Conservation (phyloP, 176 grass and related monocot species). For the Saccharum officinarum region DNA sequence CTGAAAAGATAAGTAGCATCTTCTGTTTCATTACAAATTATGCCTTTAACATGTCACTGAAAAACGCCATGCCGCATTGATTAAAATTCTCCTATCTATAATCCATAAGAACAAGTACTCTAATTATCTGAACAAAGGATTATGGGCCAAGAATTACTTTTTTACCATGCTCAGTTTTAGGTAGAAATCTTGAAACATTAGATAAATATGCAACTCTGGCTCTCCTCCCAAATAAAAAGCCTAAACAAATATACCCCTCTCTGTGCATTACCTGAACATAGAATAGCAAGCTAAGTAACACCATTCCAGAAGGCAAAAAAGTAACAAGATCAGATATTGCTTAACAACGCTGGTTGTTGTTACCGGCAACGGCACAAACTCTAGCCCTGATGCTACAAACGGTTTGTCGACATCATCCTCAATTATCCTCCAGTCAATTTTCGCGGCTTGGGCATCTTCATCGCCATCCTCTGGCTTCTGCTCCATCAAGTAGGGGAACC, state of each 20-base stretch:
- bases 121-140: background rate
- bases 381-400: conserved; percentile 66
- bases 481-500: conserved; percentile 72
- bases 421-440: conserved; percentile 83
- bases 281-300: background rate
- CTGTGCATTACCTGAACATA: conserved; percentile 78
- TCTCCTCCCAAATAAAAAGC: conserved; percentile 79
- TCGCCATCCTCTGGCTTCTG: conserved; percentile 59
- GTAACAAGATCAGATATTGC: background rate
- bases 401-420: conserved; percentile 54
- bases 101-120: background rate
- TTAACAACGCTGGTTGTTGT: background rate
- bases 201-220: conserved; percentile 82
- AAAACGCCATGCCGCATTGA: background rate
- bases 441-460: conserved; percentile 35
- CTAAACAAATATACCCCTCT: conserved; percentile 80
- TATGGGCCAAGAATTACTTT: background rate
- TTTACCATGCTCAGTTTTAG: conserved; percentile 69
- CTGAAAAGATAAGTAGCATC: background rate
- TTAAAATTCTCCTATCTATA: background rate
- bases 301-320: background rate
- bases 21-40: background rate
- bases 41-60: background rate
- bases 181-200: conserved; percentile 85
- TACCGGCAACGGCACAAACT: conserved; percentile 89